Evolutionary conservation across 345 rosid species (phyloP).

Genomic region (Citrus cavaleriei): DNA sequence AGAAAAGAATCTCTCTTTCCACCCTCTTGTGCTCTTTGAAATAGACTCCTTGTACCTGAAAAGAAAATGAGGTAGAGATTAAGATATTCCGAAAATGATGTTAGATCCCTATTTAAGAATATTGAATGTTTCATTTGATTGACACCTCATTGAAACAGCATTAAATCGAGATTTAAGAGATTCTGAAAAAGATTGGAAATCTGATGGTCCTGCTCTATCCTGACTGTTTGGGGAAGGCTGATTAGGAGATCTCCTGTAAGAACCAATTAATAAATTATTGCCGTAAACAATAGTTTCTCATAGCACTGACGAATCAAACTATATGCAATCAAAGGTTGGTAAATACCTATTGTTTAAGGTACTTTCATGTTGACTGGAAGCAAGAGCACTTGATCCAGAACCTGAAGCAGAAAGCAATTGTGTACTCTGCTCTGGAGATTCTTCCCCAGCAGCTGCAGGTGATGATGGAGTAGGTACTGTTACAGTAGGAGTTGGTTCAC

Average conservation of each 20-base stretch:
- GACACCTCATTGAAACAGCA: constrained; percentile 74
- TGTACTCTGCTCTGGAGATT: constrained; percentile 30
- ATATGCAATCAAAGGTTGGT: not conserved
- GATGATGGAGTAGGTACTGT: constrained; percentile 42
- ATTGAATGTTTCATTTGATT: not conserved
- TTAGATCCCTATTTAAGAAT: not conserved
- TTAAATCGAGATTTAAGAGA: constrained; percentile 68
- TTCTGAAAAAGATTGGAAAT: constrained; percentile 82
- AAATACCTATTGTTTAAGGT: constrained; percentile 44
- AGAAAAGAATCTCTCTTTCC: constrained; percentile 90
- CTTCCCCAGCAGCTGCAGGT: constrained; percentile 38
- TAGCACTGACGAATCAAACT: constrained; percentile 2
- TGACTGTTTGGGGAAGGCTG: constrained; percentile 60
- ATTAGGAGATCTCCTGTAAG: constrained; percentile 42
- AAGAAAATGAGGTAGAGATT: not conserved
- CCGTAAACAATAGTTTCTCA: not conserved
- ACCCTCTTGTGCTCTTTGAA: constrained; percentile 87
- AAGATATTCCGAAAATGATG: not conserved
- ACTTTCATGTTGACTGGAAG: constrained; percentile 29
- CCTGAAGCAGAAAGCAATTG: constrained; percentile 40
- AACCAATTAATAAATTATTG: constrained; percentile 1
- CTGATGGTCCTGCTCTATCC: constrained; percentile 89
- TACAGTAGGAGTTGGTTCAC: constrained; percentile 40
- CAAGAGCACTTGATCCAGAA: constrained; percentile 40
- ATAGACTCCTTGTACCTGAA: constrained; percentile 88